Conservation (phyloP, 1,284 basidiomycete genomes). For the Cerrena zonata region DNA sequence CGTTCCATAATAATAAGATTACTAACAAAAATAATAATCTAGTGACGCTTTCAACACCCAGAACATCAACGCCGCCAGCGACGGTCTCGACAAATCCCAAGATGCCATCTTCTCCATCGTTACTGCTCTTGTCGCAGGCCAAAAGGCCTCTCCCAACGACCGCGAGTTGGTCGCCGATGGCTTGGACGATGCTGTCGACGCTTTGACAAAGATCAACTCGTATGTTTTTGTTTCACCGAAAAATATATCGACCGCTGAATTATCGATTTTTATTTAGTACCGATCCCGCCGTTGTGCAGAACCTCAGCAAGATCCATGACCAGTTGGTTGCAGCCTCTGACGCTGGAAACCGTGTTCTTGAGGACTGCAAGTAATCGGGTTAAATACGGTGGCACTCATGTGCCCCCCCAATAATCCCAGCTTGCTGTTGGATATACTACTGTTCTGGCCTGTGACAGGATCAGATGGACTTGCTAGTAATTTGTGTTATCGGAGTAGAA, state of each 20-base stretch:
- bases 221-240: slow-evolving; percentile 17
- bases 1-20: background rate
- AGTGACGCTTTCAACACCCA: slow-evolving; percentile 27
- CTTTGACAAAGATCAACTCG: slow-evolving; percentile 29
- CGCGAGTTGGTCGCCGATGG: slow-evolving; percentile 30
- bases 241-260: background rate
- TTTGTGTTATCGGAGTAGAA: too few species aligned
- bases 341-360: slow-evolving; percentile 12
- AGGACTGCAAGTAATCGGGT: slow-evolving; percentile 11
- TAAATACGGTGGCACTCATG: background rate
- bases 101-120: slow-evolving; percentile 31
- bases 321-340: slow-evolving; percentile 5
- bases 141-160: slow-evolving; percentile 30
- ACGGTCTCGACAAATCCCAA: slow-evolving; percentile 27
- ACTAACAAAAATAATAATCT: too few species aligned
- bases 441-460: too few species aligned
- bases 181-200: slow-evolving; percentile 27
- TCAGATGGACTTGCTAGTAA: too few species aligned
- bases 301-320: slow-evolving; percentile 3
- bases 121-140: slow-evolving; percentile 28
- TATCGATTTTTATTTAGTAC: background rate
- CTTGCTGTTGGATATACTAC: too few species aligned
- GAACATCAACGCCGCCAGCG: slow-evolving; percentile 21
- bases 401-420: too few species aligned
- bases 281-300: slow-evolving; percentile 6